Evolutionary conservation across 805 yeast species (phyloP).

Genomic region (Sugiyamaella qingdaonensis): DNA sequence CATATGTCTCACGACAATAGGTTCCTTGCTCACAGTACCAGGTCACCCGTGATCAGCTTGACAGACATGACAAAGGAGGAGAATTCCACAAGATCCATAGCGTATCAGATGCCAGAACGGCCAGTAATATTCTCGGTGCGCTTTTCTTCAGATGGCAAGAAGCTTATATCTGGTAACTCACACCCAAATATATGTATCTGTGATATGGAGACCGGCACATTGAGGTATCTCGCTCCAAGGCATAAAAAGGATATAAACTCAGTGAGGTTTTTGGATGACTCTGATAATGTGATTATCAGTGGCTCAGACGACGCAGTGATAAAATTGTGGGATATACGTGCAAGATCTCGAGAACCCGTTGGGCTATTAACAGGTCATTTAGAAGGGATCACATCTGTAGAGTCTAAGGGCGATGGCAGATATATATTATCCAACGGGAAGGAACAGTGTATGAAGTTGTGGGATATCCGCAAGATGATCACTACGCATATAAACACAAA

Average conservation of each 20-base stretch:
- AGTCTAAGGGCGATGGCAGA: constrained; percentile 25
- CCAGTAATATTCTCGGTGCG: constrained; percentile 22
- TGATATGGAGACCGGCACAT: constrained; percentile 20
- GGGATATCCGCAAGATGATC: constrained; percentile 28
- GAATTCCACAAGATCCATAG: constrained; percentile 1
- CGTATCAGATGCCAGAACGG: background rate
- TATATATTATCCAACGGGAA: constrained; percentile 30
- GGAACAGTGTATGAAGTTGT: constrained; percentile 31
- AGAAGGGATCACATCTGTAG: constrained; percentile 31
- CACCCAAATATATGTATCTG: constrained; percentile 18
- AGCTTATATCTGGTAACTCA: constrained; percentile 26
- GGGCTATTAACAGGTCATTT: constrained; percentile 30
- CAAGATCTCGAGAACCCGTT: constrained; percentile 12
- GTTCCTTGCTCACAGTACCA: constrained; percentile 23
- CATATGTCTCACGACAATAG: constrained; percentile 23
- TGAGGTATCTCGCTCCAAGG: background rate
- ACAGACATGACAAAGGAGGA: constrained; percentile 14
- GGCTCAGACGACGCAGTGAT: constrained; percentile 51
- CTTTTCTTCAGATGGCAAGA: constrained; percentile 23
- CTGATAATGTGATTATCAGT: constrained; percentile 40
- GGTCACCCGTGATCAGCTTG: constrained; percentile 21
- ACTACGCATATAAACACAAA: constrained; percentile 6
- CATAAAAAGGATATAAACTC: constrained; percentile 27
- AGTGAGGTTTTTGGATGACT: constrained; percentile 26
- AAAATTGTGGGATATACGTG: constrained; percentile 45